These are phyloP conservation scores for Rheum nobile DNA, from an alignment of 148 eudicot genomes.

Conservation along the genomic window DNA sequence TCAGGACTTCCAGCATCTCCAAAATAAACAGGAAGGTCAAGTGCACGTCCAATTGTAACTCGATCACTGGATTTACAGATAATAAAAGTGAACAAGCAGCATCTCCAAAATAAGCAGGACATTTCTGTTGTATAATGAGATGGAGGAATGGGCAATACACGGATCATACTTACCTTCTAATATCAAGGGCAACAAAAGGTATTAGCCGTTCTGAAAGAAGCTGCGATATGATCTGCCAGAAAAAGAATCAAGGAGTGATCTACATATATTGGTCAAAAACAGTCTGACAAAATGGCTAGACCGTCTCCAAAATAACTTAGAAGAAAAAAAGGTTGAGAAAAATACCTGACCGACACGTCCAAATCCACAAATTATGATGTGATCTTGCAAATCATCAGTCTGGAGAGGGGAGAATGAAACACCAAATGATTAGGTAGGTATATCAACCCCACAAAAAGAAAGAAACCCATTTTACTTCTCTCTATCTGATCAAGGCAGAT, in stretches of 20 bases:
- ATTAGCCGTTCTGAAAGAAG: conserved; percentile 94
- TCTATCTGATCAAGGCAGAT: neutral
- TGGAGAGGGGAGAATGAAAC: conserved; percentile 16
- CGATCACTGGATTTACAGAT: conserved; percentile 48
- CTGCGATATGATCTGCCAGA: conserved; percentile 84
- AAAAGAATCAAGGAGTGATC: conserved; percentile 3
- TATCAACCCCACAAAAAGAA: neutral
- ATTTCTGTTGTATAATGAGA: neutral
- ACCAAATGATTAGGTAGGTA: neutral
- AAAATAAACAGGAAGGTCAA: conserved; percentile 97
- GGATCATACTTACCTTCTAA: conserved; percentile 73
- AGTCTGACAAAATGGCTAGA: neutral
- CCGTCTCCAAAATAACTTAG: neutral
- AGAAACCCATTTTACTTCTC: neutral
- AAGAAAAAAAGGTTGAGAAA: neutral
- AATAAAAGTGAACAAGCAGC: neutral
- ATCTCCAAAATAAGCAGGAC: neutral
- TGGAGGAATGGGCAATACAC: neutral
- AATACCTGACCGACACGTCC: conserved; percentile 98
- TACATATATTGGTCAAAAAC: neutral
- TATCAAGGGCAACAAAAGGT: conserved; percentile 99
- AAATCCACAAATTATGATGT: conserved; percentile 93
- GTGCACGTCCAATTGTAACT: conserved; percentile 91
- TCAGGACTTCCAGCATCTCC: conserved; percentile 99
- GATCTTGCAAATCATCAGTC: conserved; percentile 98